These are phyloP conservation scores for Peniophora sp. DNA, from an alignment of 1,284 basidiomycete genomes.

Conservation along the genomic window DNA sequence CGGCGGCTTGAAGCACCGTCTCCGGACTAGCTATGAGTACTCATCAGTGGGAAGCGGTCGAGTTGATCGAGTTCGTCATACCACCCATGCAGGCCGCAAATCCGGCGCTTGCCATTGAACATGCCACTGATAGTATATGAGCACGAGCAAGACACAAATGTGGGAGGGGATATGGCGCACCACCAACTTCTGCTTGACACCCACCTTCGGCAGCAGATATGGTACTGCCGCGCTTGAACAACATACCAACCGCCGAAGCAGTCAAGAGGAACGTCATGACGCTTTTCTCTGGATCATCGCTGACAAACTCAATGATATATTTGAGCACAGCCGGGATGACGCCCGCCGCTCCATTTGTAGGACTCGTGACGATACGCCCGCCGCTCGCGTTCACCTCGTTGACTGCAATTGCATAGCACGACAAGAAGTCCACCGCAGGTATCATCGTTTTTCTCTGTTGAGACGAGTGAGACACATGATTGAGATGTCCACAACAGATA, in stretches of 20 bases:
- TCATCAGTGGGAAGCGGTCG: background rate
- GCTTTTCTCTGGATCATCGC: constrained; percentile 82
- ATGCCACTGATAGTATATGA: constrained; percentile 50
- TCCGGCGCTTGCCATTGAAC: constrained; percentile 88
- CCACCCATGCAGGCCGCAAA: constrained; percentile 93
- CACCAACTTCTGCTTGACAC: constrained; percentile 82
- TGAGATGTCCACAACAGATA: constrained; percentile 1
- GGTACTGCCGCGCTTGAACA: constrained; percentile 95
- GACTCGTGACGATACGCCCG: constrained; percentile 90
- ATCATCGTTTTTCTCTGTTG: constrained; percentile 81
- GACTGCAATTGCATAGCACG: constrained; percentile 88
- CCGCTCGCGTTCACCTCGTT: constrained; percentile 90
- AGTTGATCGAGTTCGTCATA: constrained; percentile 21
- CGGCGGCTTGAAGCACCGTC: constrained; percentile 79
- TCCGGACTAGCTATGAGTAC: constrained; percentile 56
- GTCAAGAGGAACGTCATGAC: constrained; percentile 83
- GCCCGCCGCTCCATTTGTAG: constrained; percentile 84
- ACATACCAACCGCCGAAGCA: constrained; percentile 90
- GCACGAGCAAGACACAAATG: background rate
- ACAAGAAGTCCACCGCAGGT: constrained; percentile 91
- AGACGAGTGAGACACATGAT: no score
- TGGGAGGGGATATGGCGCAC: constrained; percentile 26
- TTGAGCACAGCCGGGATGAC: constrained; percentile 90
- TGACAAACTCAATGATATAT: constrained; percentile 86
- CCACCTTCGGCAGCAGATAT: constrained; percentile 95